These are phyloP conservation scores for Suillus variegatus DNA, from an alignment of 768 basidiomycete species.

Conservation along the genomic window DNA sequence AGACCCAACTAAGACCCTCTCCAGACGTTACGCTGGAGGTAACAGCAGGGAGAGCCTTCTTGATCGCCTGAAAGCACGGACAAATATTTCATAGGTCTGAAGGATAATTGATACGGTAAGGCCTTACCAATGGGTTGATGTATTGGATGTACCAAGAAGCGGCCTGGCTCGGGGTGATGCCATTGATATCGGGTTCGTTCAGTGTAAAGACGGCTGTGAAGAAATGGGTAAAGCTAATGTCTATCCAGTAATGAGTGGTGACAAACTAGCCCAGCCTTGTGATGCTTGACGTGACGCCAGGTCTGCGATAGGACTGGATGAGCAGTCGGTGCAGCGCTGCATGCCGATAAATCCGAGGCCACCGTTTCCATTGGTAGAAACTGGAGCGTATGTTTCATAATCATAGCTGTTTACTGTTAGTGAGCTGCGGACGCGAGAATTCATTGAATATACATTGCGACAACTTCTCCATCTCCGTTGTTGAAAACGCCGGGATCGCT, in stretches of 20 bases:
- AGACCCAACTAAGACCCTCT: slow-evolving; percentile 37
- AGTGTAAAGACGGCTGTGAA: slow-evolving; percentile 34
- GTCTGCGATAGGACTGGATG: slow-evolving; percentile 35
- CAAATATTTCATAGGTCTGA: neutral
- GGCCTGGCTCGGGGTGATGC: slow-evolving; percentile 29
- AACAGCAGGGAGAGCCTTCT: slow-evolving; percentile 40
- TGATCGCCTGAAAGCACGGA: slow-evolving; percentile 27
- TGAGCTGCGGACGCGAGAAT: neutral
- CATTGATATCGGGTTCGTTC: slow-evolving; percentile 38
- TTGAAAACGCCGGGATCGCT: slow-evolving; percentile 33
- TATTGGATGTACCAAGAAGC: slow-evolving; percentile 39
- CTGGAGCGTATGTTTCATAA: slow-evolving; percentile 37
- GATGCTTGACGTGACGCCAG: slow-evolving; percentile 33
- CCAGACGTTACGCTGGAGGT: slow-evolving; percentile 34
- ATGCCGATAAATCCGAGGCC: slow-evolving; percentile 41
- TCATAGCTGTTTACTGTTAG: slow-evolving; percentile 31
- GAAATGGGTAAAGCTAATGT: neutral
- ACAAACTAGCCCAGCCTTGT: slow-evolving; percentile 35
- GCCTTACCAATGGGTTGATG: slow-evolving; percentile 37
- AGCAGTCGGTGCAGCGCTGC: slow-evolving; percentile 40
- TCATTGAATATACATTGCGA: slow-evolving; percentile 29
- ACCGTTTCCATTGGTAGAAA: slow-evolving; percentile 36
- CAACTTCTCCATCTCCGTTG: slow-evolving; percentile 35
- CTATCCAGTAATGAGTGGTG: neutral
- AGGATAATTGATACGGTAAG: neutral